Base-by-base conservation (phyloP, 192 early-diverging fungal genomes). In the Diversispora eburnea region DNA sequence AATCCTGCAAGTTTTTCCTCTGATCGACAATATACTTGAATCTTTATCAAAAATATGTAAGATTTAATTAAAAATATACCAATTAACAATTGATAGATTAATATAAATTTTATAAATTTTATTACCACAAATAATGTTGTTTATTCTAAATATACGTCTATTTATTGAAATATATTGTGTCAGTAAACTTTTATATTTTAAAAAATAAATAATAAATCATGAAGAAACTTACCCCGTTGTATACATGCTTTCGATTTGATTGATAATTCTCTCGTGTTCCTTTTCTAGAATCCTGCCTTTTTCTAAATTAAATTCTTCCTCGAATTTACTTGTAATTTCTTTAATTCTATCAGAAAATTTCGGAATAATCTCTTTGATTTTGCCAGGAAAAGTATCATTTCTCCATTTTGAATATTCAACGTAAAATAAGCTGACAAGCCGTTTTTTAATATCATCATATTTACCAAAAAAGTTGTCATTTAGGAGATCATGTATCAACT, bases 321-420 rank as follows among this genome's bases (percentile, higher is more conserved):
- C 42, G 41, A 63, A 63, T 43, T 45, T 63, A 45, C 42, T 17
- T n/a, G 25, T 3, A n/a, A 63, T 45, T 63, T 63, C 13, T 63
- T 10, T 63, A 63, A n/a, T 43, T 0, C 13, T 10, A 54, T 17
- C 51, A 8, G 17, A 8, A 63, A 42, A 8, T 46, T 33, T 43
- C 15, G 61, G 61, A 8, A 43, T n/a, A 63, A 63, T 63, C n/a
- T 43, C 41, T 20, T 63, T 63, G 19, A 63, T n/a, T 6, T 63
- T 43, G 42, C 8, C 7, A 43, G 39, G 2, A 42, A 46, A 63
- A 8, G 41, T 63, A 0, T 8, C 3, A 3, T 19, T 43, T 63
- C 61, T 46, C 61, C 61, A 63, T 5, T 45, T 63, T 63, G 13
- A 4, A 8, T 63, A 63, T 63, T 43, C 42, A 15, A n/a, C 39